Evolutionary conservation across 2,329 filamentous ascomycete genomes (phyloP), one percentile per base, ranked within the genome.

Genomic region (Cytospora leucostoma): DNA sequence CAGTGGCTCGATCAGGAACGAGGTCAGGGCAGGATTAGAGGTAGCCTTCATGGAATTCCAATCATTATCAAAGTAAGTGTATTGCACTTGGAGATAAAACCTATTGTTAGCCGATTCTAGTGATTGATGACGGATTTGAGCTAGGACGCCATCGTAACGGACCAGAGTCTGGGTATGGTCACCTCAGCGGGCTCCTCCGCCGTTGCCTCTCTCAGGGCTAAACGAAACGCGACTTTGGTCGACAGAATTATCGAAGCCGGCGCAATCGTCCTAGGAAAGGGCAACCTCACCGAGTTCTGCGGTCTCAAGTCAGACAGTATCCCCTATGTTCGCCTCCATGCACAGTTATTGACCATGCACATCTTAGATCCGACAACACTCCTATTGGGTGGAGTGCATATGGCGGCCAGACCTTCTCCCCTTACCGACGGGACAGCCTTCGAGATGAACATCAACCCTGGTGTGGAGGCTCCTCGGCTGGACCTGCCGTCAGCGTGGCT

Each of bases 21-120:
- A n/a, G 68, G 66, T 35, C 68, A 68, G 37, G 75, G 75, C 17
- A 72, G 70, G 55, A 65, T 72, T 19, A 73, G 76, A 51, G 73
- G 76, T 2, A 72, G 73, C 6, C 61, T 79, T n/a, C 77, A 79
- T 67, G 77, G 77, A 7, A 77, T 78, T 56, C 76, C 77, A 0
- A 73, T 79, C 53, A 71, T 79, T 1, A 49, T 78, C 13, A 78
- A 80, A 66, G 66, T 59, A 34, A 37, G 37, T 47, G 12, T 8
- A 40, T 37, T 34, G 27, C 62, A 10, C 5, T 12, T 34, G 21
- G 7, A 49, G 8, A 15, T 21, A 13, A 10, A 3, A 21, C 1
- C 2, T 7, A 34, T 15, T n/a, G 2, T 4, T 50, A 7, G 8
- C 2, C 33, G n/a, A 3, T 33, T 0, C n/a, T 12, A 50, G 4